Conservation (phyloP, 2,329 filamentous ascomycete genomes). For the Intubia oerlemansii region DNA sequence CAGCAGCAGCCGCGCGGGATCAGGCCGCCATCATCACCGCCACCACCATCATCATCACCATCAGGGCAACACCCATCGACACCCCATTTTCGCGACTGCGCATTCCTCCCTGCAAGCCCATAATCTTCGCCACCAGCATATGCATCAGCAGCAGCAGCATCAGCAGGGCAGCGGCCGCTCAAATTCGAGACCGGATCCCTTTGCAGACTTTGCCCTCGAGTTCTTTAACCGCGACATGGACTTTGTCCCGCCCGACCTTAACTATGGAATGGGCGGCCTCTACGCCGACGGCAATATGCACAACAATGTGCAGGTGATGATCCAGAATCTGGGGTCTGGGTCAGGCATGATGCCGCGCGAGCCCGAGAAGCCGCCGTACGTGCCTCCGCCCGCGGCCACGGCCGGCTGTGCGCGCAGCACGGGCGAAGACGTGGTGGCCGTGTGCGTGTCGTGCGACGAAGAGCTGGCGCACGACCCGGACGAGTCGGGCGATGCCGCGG, state of each 20-base stretch:
- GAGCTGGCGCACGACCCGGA: conserved; percentile 58
- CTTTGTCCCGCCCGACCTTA: neutral
- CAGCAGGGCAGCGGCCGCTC: conserved; percentile 12
- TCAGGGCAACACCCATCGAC: too few relatives aligned
- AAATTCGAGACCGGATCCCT: conserved; percentile 14
- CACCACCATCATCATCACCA: too few relatives aligned
- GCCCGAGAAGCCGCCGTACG: conserved; percentile 25
- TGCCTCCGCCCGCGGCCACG: conserved; percentile 40
- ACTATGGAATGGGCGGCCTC: neutral
- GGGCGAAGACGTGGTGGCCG: conserved; percentile 45
- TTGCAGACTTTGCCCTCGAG: too few relatives aligned
- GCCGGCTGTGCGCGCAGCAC: conserved; percentile 69
- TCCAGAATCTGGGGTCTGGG: too few relatives aligned
- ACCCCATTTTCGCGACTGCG: neutral
- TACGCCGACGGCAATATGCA: too few relatives aligned
- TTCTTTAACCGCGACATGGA: conserved; percentile 11
- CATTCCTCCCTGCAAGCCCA: neutral
- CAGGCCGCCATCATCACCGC: too few relatives aligned
- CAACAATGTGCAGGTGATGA: too few relatives aligned
- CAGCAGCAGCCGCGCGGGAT: too few relatives aligned
- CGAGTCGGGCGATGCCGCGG: conserved; percentile 7
- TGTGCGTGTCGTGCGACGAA: conserved; percentile 72
- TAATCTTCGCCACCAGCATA: neutral
- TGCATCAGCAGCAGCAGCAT: conserved; percentile 3
- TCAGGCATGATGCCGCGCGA: too few relatives aligned